phyloP scores from a whole-genome alignment of 2,329 filamentous ascomycete genomes.

The Colletotrichum camelliae region DNA sequence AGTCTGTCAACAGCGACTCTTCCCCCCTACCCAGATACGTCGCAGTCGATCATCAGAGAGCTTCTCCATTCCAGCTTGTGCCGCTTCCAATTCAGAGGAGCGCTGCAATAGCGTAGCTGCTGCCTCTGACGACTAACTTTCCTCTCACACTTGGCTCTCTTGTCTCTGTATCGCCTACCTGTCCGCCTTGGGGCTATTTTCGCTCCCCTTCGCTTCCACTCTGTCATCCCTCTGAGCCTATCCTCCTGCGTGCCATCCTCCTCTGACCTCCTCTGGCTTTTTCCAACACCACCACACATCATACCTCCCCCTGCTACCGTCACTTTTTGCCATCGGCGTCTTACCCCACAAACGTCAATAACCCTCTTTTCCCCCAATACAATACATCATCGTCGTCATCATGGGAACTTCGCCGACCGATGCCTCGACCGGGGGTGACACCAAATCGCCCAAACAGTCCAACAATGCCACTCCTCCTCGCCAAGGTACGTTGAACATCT shows the following conservation, averaged over 20 bases:
- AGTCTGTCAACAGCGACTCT: background rate
- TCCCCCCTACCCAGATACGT: background rate
- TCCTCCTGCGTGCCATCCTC: constrained; percentile 21
- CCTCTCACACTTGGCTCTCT: background rate
- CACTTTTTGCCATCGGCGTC: constrained; percentile 26
- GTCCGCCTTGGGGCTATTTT: background rate
- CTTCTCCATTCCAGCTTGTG: constrained; percentile 13
- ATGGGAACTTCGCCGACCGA: constrained; percentile 52
- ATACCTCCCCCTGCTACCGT: constrained; percentile 22
- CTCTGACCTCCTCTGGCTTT: constrained; percentile 47
- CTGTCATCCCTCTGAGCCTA: background rate
- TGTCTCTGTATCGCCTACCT: background rate
- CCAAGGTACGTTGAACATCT: constrained; percentile 43
- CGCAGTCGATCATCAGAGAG: constrained; percentile 16
- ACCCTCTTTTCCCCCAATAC: constrained; percentile 35
- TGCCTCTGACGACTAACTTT: constrained; percentile 16
- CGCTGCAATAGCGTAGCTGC: constrained; percentile 23
- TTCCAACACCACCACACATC: constrained; percentile 12
- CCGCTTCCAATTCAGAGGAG: constrained; percentile 18
- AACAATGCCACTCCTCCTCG: constrained; percentile 44
- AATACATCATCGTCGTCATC: constrained; percentile 53
- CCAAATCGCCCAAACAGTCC: constrained; percentile 54
- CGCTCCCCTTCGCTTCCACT: background rate
- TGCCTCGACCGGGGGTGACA: constrained; percentile 45
- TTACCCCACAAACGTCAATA: constrained; percentile 32